Conservation (phyloP, 148 eudicot species). For the Pouteria glomerata region DNA sequence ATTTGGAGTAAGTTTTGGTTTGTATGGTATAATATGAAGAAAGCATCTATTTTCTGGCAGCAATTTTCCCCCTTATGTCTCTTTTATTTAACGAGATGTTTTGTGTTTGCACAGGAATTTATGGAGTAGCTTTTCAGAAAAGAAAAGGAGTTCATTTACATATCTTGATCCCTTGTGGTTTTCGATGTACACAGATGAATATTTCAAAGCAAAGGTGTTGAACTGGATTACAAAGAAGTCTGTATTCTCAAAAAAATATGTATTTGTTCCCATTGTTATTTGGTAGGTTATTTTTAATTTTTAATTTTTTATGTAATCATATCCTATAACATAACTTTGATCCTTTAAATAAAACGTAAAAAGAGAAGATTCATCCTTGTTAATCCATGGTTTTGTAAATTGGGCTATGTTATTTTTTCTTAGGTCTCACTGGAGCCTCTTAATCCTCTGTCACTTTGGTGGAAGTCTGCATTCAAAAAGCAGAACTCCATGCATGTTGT, state of each 20-base stretch:
- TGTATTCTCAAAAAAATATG: conserved; percentile 67
- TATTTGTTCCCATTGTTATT: conserved; percentile 63
- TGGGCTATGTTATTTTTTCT: conserved; percentile 2
- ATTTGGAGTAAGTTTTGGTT: conserved; percentile 42
- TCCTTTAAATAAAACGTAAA: no score
- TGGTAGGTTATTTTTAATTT: conserved; percentile 40
- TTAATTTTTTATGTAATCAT: background rate
- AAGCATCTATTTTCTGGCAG: background rate
- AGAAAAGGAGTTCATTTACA: conserved; percentile 32
- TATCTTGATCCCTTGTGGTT: conserved; percentile 54
- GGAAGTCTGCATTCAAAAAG: conserved; percentile 29
- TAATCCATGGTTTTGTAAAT: background rate
- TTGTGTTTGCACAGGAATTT: conserved; percentile 31
- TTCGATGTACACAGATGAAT: conserved; percentile 26
- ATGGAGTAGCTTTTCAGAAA: conserved; percentile 45
- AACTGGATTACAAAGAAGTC: conserved; percentile 39
- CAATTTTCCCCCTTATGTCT: background rate
- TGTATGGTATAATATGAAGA: background rate
- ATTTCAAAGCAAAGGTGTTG: conserved; percentile 36
- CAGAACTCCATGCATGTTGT: conserved; percentile 53
- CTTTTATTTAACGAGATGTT: background rate
- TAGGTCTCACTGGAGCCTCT: conserved; percentile 74
- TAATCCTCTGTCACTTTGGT: conserved; percentile 67
- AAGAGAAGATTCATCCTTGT: background rate
- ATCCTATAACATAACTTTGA: background rate